Conservation (phyloP, 139 green algal genomes). For the Chlamydomonas asymmetrica region DNA sequence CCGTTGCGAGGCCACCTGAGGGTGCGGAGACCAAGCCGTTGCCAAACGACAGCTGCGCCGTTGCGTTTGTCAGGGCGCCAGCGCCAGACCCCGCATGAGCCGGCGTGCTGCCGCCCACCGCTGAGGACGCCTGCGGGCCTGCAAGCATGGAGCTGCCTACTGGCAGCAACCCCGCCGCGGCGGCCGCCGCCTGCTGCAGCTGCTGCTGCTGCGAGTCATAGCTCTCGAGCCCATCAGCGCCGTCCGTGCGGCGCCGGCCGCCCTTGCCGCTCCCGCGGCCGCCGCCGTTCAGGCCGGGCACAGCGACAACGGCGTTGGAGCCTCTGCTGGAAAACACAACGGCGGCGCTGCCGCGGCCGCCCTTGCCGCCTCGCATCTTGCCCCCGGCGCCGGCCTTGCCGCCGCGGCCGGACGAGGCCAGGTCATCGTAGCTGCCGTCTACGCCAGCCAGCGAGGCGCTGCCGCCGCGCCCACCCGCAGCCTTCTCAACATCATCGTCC, state of each 20-base stretch:
- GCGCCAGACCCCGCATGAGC: background rate
- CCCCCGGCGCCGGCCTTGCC: slow-evolving; percentile 8
- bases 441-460: background rate
- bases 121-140: too few species aligned
- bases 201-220: slow-evolving; percentile 7
- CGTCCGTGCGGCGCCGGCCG: slow-evolving; percentile 6
- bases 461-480: slow-evolving; percentile 10
- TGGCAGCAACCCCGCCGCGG: too few species aligned
- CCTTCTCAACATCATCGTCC: slow-evolving; percentile 12
- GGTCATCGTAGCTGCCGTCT: slow-evolving; percentile 24
- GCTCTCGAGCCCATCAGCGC: background rate
- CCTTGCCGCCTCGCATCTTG: background rate
- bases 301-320: too few species aligned
- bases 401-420: background rate
- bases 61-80: too few species aligned
- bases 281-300: slow-evolving; percentile 7
- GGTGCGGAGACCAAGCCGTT: too few species aligned
- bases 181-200: background rate
- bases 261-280: slow-evolving; percentile 21
- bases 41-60: too few species aligned
- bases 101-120: background rate
- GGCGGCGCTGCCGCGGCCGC: background rate
- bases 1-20: background rate
- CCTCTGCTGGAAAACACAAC: background rate
- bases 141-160: too few species aligned